Base-by-base conservation (phyloP, 2,329 filamentous ascomycete species). In the Periconia sp. region DNA sequence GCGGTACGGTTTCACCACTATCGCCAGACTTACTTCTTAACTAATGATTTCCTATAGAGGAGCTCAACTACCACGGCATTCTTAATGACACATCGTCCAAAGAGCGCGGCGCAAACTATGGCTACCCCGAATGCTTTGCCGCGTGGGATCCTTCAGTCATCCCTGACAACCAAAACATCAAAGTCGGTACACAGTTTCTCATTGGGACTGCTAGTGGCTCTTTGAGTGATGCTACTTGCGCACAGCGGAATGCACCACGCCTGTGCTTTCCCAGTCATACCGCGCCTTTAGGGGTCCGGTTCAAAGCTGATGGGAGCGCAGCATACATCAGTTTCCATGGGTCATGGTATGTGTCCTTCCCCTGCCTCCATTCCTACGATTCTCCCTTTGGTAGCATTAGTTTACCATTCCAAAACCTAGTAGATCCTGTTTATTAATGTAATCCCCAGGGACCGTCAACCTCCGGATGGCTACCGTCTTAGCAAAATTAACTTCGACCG, bases 281-380 rank as follows among this genome's bases (percentile, higher is more conserved):
- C 53, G 85, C 86, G 0, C 87, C 87, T 0, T 40, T 59, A 1
- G 84, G 87, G 48, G 79, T 89, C 55, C 80, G 81, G 44, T 89
- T 90, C 70, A 74, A 78, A 48, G 52, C 70, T 29, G 79, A 78
- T 30, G 76, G 74, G 6, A 75, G 72, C 3, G 67, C 72, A 3
- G 85, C 83, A 1, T 89, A 80, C 63, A 71, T 90, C 18, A 74
- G 80, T 1, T 88, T 89, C 68, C 86, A 88, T 64, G 86, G 86
- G 6, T 84, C 79, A 65, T 88, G 44, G 83, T 66, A 53, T 24
- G 48, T 36, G 21, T 82, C 60, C 46, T 21, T 30, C 10, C 11
- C 33, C 40, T 43, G n/a, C 26, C 28, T 37, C 22, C 8, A n/a
- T 31, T 31, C 29, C n/a, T n/a, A n/a, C n/a, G n/a, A n/a, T n/a